Percentiles rank a stretch among this genome's conserved stretches.
These are phyloP conservation scores for Penicillium cinerascens DNA, from an alignment of 495 filamentous ascomycete species.

Conservation along the genomic window DNA sequence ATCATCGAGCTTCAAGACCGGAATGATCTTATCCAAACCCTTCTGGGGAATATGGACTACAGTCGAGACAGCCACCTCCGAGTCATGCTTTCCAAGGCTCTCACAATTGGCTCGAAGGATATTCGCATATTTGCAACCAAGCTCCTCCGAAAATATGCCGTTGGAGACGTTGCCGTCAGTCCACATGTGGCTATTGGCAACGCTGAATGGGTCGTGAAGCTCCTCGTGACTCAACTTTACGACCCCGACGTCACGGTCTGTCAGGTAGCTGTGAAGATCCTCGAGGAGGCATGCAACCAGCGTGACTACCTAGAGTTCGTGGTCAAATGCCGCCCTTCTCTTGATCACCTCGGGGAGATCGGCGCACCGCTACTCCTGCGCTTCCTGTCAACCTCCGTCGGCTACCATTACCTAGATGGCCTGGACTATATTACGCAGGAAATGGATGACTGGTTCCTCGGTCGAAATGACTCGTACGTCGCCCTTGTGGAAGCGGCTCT, in stretches of 20 bases:
- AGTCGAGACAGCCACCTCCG: constrained; percentile 82
- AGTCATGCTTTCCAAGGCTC: constrained; percentile 86
- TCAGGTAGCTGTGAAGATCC: constrained; percentile 90
- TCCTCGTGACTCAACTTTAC: constrained; percentile 95
- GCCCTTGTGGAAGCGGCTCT: constrained; percentile 91
- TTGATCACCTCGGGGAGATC: constrained; percentile 96
- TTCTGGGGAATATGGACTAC: constrained; percentile 90
- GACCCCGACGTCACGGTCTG: constrained; percentile 96
- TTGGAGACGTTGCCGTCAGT: constrained; percentile 33
- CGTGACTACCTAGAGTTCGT: constrained; percentile 89
- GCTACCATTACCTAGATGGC: constrained; percentile 95
- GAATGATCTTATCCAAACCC: constrained; percentile 81
- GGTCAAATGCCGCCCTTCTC: constrained; percentile 89
- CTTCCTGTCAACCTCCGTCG: constrained; percentile 91
- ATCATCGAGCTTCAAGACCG: constrained; percentile 87
- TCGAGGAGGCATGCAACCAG: constrained; percentile 94
- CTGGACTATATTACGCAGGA: constrained; percentile 97
- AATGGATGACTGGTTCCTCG: constrained; percentile 99
- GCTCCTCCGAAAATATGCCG: constrained; percentile 77
- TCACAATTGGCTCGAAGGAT: constrained; percentile 86
- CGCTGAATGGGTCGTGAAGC: constrained; percentile 91
- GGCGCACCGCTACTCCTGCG: constrained; percentile 89
- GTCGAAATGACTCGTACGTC: constrained; percentile 93
- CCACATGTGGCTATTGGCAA: constrained; percentile 37
- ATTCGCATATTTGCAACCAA: constrained; percentile 85